phyloP scores from a whole-genome alignment of 805 yeast genomes.

The Suhomyces vadensis region DNA sequence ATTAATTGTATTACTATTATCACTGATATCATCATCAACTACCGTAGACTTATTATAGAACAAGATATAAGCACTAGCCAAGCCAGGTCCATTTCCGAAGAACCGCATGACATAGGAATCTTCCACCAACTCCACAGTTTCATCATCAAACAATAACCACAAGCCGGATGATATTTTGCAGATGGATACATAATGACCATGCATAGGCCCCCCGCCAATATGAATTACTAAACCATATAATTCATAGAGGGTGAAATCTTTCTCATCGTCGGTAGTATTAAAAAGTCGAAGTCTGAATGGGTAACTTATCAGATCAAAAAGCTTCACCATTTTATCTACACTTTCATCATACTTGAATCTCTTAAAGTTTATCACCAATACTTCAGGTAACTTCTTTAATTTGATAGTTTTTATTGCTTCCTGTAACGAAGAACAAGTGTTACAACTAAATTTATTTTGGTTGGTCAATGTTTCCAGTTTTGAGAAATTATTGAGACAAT shows the following conservation, averaged over 20 bases:
- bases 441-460: conserved; percentile 90
- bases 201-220: conserved; percentile 96
- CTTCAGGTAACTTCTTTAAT: conserved; percentile 71
- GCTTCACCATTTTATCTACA: conserved; percentile 75
- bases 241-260: conserved; percentile 60
- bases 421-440: conserved; percentile 83
- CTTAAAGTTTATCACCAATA: conserved; percentile 82
- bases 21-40: conserved; percentile 35
- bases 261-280: conserved; percentile 58
- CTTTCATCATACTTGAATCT: conserved; percentile 89
- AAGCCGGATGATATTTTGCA: conserved; percentile 76
- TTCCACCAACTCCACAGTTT: conserved; percentile 85
- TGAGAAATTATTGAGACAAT: conserved; percentile 78
- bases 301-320: conserved; percentile 82
- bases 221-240: conserved; percentile 87
- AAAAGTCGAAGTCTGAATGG: conserved; percentile 71
- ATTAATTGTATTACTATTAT: conserved; percentile 36
- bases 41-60: conserved; percentile 57
- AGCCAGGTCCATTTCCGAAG: conserved; percentile 83
- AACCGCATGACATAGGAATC: conserved; percentile 81
- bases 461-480: conserved; percentile 84
- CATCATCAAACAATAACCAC: conserved; percentile 95
- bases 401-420: conserved; percentile 92
- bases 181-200: conserved; percentile 91
- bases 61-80: conserved; percentile 88